phyloP scores from a whole-genome alignment of 192 early-diverging fungal genomes.

The Cetraspora pellucida region DNA sequence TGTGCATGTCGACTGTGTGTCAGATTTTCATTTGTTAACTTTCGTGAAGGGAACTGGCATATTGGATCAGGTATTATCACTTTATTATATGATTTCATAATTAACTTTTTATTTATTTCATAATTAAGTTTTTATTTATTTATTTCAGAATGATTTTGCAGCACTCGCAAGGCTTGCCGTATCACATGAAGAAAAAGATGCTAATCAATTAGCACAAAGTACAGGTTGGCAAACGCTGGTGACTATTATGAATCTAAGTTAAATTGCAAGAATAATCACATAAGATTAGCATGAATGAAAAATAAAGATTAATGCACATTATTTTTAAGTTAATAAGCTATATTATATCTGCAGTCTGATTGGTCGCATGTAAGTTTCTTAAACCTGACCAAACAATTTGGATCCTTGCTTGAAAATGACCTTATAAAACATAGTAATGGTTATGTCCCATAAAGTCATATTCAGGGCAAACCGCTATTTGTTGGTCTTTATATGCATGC shows the following conservation, averaged over 20 bases:
- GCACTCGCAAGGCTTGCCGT: slow-evolving; percentile 48
- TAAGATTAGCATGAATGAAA: too few relatives aligned
- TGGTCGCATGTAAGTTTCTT: too few relatives aligned
- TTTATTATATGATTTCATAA: not conserved
- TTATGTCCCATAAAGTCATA: too few relatives aligned
- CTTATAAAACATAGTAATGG: too few relatives aligned
- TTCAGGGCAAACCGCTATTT: too few relatives aligned
- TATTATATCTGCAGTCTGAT: too few relatives aligned
- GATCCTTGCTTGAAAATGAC: too few relatives aligned
- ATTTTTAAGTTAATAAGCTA: too few relatives aligned
- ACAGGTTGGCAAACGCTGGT: slow-evolving; percentile 73
- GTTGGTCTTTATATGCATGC: too few relatives aligned
- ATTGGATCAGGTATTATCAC: slow-evolving; percentile 49
- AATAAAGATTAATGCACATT: too few relatives aligned
- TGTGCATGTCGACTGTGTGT: slow-evolving; percentile 55
- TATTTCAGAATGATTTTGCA: slow-evolving; percentile 54
- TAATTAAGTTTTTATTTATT: not conserved
- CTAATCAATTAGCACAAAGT: slow-evolving; percentile 43
- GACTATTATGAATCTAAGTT: slow-evolving; percentile 51
- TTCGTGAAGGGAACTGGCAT: slow-evolving; percentile 68
- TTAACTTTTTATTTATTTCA: not conserved
- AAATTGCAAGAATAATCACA: too few relatives aligned
- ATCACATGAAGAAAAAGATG: slow-evolving; percentile 38
- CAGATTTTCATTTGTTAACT: slow-evolving; percentile 87
- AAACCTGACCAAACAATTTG: too few relatives aligned